Base-by-base conservation (phyloP, 2,329 filamentous ascomycete species). In the Fusarium anguioides region DNA sequence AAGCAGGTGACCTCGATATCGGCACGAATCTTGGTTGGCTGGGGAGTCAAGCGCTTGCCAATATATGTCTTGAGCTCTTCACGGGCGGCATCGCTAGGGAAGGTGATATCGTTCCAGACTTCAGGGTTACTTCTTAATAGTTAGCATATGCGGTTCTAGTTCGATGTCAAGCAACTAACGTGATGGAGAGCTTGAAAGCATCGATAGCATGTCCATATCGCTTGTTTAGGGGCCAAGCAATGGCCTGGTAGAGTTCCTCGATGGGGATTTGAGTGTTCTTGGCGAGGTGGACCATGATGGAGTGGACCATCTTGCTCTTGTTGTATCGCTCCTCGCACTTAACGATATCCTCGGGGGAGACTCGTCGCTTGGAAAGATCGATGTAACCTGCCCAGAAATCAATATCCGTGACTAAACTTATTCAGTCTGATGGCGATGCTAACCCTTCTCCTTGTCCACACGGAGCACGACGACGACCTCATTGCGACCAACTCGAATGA, bases 241-340 rank as follows among this genome's bases (percentile, higher is more conserved):
- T 97, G 72, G 86, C 89, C 85, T 97, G 91, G 82, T 99, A 99
- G 58, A 99, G 87, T 50, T 89, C 87, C 85, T 98, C 93, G 76
- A 99, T 96, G n/a, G 95, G 94, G 27, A 89, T 92, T 77, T 92
- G 89, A 40, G 94, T 97, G 87, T 97, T 97, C 84, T 99, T 94
- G 71, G 96, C 95, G 66, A 99, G 96, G 80, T 99, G 96, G 79
- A 95, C 91, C 92, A 99, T 95, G 81, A 99, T 97, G 53, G 93
- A 96, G 82, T 99, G 96, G 37, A 98, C 96, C 86, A 97, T 96
- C 86, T 99, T 99, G 85, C 93, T 93, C 90, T 99, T 99, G 88
- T 99, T 99, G 87, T 97, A 99, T 74, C 96, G 89, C 84, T 99
- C 96, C 80, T 99, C 96, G 79, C 96, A 99, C 84, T 97, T 97